Base-by-base conservation (phyloP, 169 alveolate genomes). In the Cryptosporidium ryanae region DNA sequence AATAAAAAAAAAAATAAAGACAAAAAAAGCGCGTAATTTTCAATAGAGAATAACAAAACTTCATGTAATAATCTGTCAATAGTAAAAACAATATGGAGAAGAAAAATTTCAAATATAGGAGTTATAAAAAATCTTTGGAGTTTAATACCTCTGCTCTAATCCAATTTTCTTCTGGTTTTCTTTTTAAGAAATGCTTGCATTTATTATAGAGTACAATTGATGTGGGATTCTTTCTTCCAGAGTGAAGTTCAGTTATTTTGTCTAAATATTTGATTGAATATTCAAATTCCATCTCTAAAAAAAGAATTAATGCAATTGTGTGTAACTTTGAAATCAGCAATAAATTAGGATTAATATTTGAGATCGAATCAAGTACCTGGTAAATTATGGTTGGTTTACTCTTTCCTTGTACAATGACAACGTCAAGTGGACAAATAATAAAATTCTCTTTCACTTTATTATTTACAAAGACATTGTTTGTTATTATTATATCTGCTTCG, bases 351-450 rank as follows among this genome's bases (percentile, higher is more conserved):
- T 59, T 38, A 3, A 71, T 21, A 43, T 76, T 63, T 15, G 38
- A 21, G 12, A 21, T 38, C 7, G 70, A 57, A 55, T 48, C 38
- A n/a, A 76, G 4, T 61, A 76, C 87, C n/a, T 76, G 68, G 38
- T 59, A 76, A 55, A 76, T 23, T 59, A 76, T 59, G 17, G 87
- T 76, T 38, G 87, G 87, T 27, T 13, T 76, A 29, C 76, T 76
- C 38, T 76, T 76, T 18, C 87, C 87, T 27, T 76, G 87, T 17
- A 61, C 71, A 3, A 76, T 44, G 0, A 76, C 87, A 8, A 76
- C 32, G 63, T 76, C 87, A 21, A 76, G 34, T 18, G 87, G 87
- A 17, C 87, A 76, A 38, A 76, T 76, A 13, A 76, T 49, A 59
- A 76, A 76, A 12, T 21, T 76, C 17, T 34, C 27, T 59, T 43